phyloP scores from a whole-genome alignment of 148 eudicot genomes.

The Limonium bicolor region DNA sequence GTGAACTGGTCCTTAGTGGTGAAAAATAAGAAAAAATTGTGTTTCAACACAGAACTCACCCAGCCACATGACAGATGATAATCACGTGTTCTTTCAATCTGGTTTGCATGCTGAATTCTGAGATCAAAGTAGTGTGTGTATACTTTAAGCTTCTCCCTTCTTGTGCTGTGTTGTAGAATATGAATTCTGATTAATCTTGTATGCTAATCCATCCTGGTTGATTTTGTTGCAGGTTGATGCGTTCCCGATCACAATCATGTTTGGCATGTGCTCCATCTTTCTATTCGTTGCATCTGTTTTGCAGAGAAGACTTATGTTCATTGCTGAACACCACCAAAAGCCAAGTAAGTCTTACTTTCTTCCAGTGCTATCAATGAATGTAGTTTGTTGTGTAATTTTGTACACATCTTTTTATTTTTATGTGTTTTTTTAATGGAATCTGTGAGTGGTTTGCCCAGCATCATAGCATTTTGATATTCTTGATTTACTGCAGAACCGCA shows the following conservation, averaged over 20 bases:
- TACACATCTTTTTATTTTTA: not conserved
- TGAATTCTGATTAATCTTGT: too few relatives aligned
- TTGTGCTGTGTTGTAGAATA: not conserved
- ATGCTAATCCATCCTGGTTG: too few relatives aligned
- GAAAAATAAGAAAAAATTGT: too few relatives aligned
- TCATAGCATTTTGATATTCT: not conserved
- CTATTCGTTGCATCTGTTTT: slow-evolving; percentile 77
- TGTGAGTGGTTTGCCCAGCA: not conserved
- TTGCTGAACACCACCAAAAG: slow-evolving; percentile 47
- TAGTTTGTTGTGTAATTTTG: not conserved
- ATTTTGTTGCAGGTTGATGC: slow-evolving; percentile 57
- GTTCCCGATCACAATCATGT: slow-evolving; percentile 94
- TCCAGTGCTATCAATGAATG: not conserved
- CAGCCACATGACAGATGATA: too few relatives aligned
- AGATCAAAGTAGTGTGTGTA: too few relatives aligned
- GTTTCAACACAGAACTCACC: too few relatives aligned
- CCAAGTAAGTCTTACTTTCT: slow-evolving; percentile 40
- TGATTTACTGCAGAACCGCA: slow-evolving; percentile 20
- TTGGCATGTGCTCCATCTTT: slow-evolving; percentile 97
- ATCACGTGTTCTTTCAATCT: too few relatives aligned
- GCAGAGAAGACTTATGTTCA: slow-evolving; percentile 63
- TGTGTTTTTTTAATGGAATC: not conserved
- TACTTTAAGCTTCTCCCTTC: not conserved
- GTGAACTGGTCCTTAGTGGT: too few relatives aligned
- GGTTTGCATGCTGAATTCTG: too few relatives aligned